Base-by-base conservation (phyloP, 768 basidiomycete genomes). In the Auriculariales sp. region DNA sequence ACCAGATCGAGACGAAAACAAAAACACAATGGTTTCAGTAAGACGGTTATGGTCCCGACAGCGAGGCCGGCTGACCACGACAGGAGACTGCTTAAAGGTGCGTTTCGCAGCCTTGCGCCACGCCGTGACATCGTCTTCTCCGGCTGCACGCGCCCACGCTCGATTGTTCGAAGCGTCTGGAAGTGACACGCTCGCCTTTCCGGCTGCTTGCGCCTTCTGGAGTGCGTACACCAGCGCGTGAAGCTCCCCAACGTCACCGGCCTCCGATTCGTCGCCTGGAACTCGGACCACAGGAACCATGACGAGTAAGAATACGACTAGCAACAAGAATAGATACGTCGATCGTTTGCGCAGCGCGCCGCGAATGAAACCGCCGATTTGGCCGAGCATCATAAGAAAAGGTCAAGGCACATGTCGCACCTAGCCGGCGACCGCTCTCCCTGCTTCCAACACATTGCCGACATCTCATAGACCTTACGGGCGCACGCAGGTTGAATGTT, bases 141-240 rank as follows among this genome's bases (percentile, higher is more conserved):
- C 62, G 3, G 73, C 70, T 29, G 71, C 70, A 19, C 14, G 77
- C 73, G 56, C 83, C 87, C 45, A 76, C 68, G 1, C 64, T 57
- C 60, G n/a, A 9, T 19, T 19, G 19, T 9, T 19, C 22, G 39
- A 44, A n/a, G n/a, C n/a, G n/a, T n/a, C n/a, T n/a, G n/a, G n/a
- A 15, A 44, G 15, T 25, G 39, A 22, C 7, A 11, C 39, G 6
- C 22, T 19, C 17, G 27, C 22, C 22, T 19, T 44, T 4, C 27
- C 39, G 39, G 22, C 39, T 9, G 22, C 14, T 19, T 44, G 22
- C 22, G 19, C 10, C 7, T 25, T 12, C 22, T 44, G 39, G 22
- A 44, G 39, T 25, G 39, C 39, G 39, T 44, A 44, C 10, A 44
- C 27, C 19, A 44, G 39, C 39, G 39, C 39, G 39, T 22, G 39